Conservation (phyloP, 1,139 yeast genomes). For the Geotrichum candidum region DNA sequence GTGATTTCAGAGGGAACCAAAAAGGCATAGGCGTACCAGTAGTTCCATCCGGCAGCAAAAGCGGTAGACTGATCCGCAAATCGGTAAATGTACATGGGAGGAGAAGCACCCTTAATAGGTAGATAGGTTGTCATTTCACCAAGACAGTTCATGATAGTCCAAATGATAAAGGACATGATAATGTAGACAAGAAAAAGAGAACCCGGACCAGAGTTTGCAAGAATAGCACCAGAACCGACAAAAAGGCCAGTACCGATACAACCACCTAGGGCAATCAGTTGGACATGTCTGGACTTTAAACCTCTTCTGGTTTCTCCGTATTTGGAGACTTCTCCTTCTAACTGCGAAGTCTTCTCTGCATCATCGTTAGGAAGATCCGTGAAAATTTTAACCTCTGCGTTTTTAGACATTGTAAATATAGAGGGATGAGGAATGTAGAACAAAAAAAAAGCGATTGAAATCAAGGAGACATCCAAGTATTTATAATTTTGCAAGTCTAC, state of each 20-base stretch:
- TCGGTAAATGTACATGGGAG: conserved; percentile 34
- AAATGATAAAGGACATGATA: conserved; percentile 48
- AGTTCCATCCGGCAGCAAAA: conserved; percentile 76
- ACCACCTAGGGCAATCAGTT: conserved; percentile 86
- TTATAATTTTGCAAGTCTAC: not conserved
- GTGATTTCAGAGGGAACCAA: conserved; percentile 64
- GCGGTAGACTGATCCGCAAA: conserved; percentile 52
- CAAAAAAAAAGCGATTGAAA: not conserved
- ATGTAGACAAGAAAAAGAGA: conserved; percentile 54
- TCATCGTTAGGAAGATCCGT: conserved; percentile 3
- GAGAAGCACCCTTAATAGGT: conserved; percentile 38
- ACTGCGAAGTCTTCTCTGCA: not conserved
- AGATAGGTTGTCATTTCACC: conserved; percentile 59
- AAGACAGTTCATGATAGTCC: conserved; percentile 51
- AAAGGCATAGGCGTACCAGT: conserved; percentile 86
- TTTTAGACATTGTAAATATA: not conserved
- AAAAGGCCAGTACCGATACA: conserved; percentile 75
- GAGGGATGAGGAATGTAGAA: not conserved
- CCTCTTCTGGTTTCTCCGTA: conserved; percentile 28
- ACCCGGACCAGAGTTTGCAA: conserved; percentile 59
- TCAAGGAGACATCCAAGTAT: not conserved
- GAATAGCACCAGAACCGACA: conserved; percentile 59
- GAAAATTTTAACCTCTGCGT: not conserved
- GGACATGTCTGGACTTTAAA: conserved; percentile 58
- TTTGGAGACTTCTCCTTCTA: not conserved